phyloP scores from a whole-genome alignment of 2,329 filamentous ascomycete genomes.

The Fusarium pseudoanthophilum region DNA sequence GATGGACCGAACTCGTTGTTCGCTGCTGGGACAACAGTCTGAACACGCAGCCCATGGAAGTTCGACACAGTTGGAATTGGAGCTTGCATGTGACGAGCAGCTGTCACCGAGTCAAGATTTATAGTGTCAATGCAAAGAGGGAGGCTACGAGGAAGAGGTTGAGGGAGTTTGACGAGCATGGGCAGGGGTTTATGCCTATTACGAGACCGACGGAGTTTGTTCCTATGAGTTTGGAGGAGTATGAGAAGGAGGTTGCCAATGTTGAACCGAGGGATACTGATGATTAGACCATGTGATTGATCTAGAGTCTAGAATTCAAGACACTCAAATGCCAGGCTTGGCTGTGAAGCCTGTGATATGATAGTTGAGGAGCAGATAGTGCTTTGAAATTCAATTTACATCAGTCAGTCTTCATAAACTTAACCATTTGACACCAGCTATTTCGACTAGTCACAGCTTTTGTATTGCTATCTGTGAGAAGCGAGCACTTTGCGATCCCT shows the following conservation, averaged over 20 bases:
- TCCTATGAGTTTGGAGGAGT: conserved; percentile 1
- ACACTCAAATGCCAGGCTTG: rapidly evolving
- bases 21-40: conserved; percentile 71
- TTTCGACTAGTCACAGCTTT: neutral
- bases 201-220: conserved; percentile 49
- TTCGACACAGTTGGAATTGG: conserved; percentile 71
- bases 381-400: neutral
- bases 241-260: neutral
- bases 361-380: too few species aligned
- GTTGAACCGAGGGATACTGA: neutral
- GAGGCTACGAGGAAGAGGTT: conserved; percentile 62
- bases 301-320: rapidly evolving
- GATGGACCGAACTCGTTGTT: conserved; percentile 69
- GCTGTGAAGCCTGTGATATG: too few species aligned
- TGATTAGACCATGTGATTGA: neutral
- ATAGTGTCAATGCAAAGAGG: conserved; percentile 67
- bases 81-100: conserved; percentile 71
- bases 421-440: rapidly evolving
- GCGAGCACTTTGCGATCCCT: neutral
- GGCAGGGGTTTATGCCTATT: conserved; percentile 61
- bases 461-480: neutral
- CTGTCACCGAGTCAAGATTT: conserved; percentile 69
- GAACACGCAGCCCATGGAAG: conserved; percentile 68
- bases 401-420: neutral
- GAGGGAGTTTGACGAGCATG: conserved; percentile 60